Conservation (phyloP, 1,284 basidiomycete genomes). For the Sanghuangporus sanghuang region DNA sequence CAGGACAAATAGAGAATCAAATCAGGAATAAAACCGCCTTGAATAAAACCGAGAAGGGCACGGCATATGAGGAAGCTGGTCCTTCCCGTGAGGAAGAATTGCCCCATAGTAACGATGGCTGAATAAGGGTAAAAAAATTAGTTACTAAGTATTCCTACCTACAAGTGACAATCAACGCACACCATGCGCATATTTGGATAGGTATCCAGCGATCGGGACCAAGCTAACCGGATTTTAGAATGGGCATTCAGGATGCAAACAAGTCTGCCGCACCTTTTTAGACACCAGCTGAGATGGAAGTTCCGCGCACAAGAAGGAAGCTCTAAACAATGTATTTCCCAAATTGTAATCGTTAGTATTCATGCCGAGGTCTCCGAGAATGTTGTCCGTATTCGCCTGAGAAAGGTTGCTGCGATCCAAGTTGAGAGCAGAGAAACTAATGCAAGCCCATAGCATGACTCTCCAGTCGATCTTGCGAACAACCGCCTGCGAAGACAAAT, state of each 20-base stretch:
- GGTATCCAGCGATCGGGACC: conserved; percentile 73
- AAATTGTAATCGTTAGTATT: conserved; percentile 63
- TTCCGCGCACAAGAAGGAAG: conserved; percentile 58
- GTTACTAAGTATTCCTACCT: background rate
- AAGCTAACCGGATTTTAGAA: conserved; percentile 27
- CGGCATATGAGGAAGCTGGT: conserved; percentile 41
- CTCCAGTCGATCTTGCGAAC: conserved; percentile 57
- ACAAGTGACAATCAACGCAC: background rate
- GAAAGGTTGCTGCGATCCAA: conserved; percentile 53
- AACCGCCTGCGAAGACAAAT: conserved; percentile 31
- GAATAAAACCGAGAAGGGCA: conserved; percentile 39
- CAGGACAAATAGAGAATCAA: conserved; percentile 64
- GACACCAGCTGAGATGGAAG: conserved; percentile 71
- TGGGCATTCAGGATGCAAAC: background rate
- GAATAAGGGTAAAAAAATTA: conserved; percentile 20
- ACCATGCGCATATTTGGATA: conserved; percentile 42
- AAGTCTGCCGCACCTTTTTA: conserved; percentile 40
- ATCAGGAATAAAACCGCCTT: conserved; percentile 64
- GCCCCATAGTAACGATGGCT: conserved; percentile 50
- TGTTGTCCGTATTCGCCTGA: conserved; percentile 63
- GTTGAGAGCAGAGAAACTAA: conserved; percentile 58
- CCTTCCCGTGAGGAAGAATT: conserved; percentile 59
- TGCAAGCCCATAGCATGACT: conserved; percentile 59
- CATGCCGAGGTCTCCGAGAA: conserved; percentile 57
- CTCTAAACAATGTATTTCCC: conserved; percentile 53